phyloP scores from a whole-genome alignment of 2,329 filamentous ascomycete genomes.

The Aspergillus pseudoviridinutans region DNA sequence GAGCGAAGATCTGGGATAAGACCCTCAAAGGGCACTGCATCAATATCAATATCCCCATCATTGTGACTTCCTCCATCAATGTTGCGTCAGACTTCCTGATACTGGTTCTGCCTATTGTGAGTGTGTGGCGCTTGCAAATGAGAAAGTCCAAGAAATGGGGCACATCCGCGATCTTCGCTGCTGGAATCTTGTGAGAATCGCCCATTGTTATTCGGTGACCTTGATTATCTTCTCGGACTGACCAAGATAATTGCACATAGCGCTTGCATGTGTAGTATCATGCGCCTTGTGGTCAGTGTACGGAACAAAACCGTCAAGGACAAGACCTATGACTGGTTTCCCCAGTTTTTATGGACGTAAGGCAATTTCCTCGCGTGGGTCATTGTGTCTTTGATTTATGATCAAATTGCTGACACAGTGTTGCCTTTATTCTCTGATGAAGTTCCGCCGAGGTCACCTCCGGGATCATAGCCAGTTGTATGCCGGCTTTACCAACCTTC shows the following conservation, averaged over 20 bases:
- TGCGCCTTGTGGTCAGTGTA: constrained; percentile 20
- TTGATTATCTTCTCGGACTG: background rate
- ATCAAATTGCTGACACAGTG: background rate
- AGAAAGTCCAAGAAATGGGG: constrained; percentile 14
- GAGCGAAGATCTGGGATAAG: constrained; percentile 20
- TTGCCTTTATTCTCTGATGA: background rate
- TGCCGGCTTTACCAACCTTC: constrained; percentile 21
- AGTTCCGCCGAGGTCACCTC: constrained; percentile 24
- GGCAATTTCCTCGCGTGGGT: background rate
- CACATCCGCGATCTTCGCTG: constrained; percentile 19
- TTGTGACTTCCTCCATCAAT: constrained; percentile 20
- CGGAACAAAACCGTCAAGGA: constrained; percentile 12
- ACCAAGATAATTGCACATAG: constrained; percentile 1
- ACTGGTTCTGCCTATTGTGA: constrained; percentile 19
- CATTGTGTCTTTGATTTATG: background rate
- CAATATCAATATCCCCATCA: constrained; percentile 19
- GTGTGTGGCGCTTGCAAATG: constrained; percentile 22
- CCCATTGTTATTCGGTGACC: background rate
- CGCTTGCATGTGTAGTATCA: constrained; percentile 21
- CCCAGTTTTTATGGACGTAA: constrained; percentile 25
- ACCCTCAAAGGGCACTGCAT: constrained; percentile 18
- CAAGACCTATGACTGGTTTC: constrained; percentile 22
- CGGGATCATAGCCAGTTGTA: constrained; percentile 21
- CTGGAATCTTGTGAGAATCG: constrained; percentile 19
- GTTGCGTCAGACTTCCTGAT: constrained; percentile 21